Evolutionary conservation across 1,284 basidiomycete species (phyloP).

Genomic region (Ceratobasidium sp.): DNA sequence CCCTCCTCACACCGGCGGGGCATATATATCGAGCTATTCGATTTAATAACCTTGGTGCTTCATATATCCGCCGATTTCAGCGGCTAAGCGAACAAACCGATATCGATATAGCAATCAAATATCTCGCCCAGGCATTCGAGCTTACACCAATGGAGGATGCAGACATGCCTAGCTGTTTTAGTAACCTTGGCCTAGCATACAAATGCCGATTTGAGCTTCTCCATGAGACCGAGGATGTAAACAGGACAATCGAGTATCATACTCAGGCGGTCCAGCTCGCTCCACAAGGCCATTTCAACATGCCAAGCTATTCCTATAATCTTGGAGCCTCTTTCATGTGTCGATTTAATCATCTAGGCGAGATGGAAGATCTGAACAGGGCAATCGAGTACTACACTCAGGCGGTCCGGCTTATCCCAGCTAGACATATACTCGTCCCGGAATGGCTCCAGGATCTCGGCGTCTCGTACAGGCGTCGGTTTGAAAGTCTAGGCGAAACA

Average conservation of each 20-base stretch:
- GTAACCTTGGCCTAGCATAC: neutral
- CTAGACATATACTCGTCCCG: neutral
- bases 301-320: neutral
- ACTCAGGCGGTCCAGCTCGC: neutral
- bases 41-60: neutral
- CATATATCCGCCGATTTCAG: neutral
- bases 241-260: neutral
- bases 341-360: neutral
- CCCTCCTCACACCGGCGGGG: neutral
- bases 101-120: slow-evolving; percentile 8
- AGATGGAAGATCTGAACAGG: neutral
- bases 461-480: neutral
- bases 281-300: slow-evolving; percentile 7
- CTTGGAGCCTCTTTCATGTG: slow-evolving; percentile 8
- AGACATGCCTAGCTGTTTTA: neutral
- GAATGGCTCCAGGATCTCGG: neutral
- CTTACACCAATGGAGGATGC: neutral
- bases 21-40: neutral
- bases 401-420: neutral
- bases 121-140: neutral
- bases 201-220: neutral
- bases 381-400: slow-evolving; percentile 8
- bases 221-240: neutral
- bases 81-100: neutral
- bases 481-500: neutral